phyloP scores from a whole-genome alignment of 352 stramenopile genomes.

The Pythium myriotylum region DNA sequence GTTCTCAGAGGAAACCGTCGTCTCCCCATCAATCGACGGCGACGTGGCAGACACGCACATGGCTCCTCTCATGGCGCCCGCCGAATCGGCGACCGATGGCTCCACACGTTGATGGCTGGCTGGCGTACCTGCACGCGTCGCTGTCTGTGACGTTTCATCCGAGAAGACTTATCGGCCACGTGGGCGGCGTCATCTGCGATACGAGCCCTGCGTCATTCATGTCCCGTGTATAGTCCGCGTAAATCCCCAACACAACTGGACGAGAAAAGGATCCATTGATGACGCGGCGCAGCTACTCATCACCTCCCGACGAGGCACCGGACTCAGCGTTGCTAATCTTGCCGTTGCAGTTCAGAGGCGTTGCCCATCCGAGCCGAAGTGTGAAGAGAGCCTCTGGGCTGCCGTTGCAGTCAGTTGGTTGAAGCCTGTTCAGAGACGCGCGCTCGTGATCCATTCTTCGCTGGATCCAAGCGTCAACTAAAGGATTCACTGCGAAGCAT shows the following conservation, averaged over 20 bases:
- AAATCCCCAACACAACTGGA: constrained; percentile 12
- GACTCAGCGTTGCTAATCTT: too few relatives aligned
- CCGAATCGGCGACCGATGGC: constrained; percentile 10
- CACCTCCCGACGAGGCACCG: too few relatives aligned
- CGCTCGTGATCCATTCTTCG: too few relatives aligned
- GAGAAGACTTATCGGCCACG: constrained; percentile 21
- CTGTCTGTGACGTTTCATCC: constrained; percentile 3
- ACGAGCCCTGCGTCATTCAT: constrained; percentile 24
- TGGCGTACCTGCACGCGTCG: constrained; percentile 9
- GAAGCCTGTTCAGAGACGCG: neutral
- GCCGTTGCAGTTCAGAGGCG: neutral
- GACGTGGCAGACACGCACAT: too few relatives aligned
- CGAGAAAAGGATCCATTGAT: neutral
- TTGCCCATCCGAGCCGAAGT: neutral
- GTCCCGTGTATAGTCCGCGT: constrained; percentile 9
- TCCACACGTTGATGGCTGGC: constrained; percentile 14
- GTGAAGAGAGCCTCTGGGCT: neutral
- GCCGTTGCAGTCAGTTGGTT: neutral
- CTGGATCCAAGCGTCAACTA: too few relatives aligned
- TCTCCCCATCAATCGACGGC: neutral
- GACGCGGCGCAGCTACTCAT: neutral
- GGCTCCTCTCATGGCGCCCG: neutral
- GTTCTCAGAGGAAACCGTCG: neutral
- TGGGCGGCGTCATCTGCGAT: constrained; percentile 24
- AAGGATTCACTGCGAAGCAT: constrained; percentile 51